Percentiles rank a stretch among this genome's conserved stretches.
Evolutionary conservation across 164 flowering plant species (phyloP).

Genomic region (Nelumbo lutea): DNA sequence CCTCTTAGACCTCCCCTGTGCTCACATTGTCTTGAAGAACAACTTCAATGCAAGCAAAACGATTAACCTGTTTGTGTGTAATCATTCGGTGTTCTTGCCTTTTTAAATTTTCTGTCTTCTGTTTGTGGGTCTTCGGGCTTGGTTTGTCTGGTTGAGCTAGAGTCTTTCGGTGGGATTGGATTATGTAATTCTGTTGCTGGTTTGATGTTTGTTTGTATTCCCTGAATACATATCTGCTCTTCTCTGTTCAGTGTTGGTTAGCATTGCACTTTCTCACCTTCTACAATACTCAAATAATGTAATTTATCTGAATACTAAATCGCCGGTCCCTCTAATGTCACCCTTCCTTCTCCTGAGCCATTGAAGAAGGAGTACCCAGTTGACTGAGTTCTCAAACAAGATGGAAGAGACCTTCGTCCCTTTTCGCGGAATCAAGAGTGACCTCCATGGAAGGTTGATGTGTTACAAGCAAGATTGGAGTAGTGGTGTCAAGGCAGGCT

Average conservation of each 20-base stretch:
- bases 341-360: background rate
- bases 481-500: conserved; percentile 84
- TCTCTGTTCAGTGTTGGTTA: conserved; percentile 17
- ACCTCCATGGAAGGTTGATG: conserved; percentile 64
- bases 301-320: conserved; percentile 5
- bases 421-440: conserved; percentile 91
- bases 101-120: conserved; percentile 3
- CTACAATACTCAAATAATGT: conserved; percentile 15
- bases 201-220: conserved; percentile 12
- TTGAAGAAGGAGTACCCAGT: conserved; percentile 5
- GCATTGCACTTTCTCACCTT: background rate
- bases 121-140: background rate
- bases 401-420: conserved; percentile 99
- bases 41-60: background rate
- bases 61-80: conserved; percentile 6
- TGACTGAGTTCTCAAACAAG: conserved; percentile 1
- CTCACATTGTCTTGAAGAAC: conserved; percentile 11
- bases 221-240: conserved; percentile 10
- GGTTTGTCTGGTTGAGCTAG: background rate
- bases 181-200: conserved; percentile 1
- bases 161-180: conserved; percentile 2
- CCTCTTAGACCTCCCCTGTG: conserved; percentile 8
- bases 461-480: conserved; percentile 99
- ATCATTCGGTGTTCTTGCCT: conserved; percentile 4
- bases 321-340: background rate